Conservation (phyloP, 345 rosid species). For the Citrus glauca region DNA sequence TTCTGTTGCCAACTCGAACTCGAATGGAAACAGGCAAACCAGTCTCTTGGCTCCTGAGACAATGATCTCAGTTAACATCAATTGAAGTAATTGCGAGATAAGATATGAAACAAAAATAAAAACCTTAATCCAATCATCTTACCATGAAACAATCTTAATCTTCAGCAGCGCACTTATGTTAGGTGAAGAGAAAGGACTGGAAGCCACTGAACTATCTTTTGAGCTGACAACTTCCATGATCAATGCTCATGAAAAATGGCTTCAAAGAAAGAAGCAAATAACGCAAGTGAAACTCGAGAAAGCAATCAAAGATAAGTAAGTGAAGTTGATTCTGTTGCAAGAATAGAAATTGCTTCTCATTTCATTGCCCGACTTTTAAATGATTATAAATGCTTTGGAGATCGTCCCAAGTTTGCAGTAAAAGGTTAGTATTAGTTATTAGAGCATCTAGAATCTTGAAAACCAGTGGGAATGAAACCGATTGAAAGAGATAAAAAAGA, state of each 20-base stretch:
- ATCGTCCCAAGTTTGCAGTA: constrained; percentile 25
- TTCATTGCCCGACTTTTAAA: neutral
- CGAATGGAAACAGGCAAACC: constrained; percentile 51
- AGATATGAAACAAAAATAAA: neutral
- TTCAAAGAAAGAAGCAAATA: neutral
- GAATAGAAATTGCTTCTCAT: constrained; percentile 9
- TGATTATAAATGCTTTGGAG: constrained; percentile 27
- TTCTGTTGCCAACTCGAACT: constrained; percentile 42
- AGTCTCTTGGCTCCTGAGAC: constrained; percentile 58
- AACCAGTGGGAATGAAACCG: constrained; percentile 18
- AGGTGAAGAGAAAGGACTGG: constrained; percentile 61
- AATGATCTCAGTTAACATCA: constrained; percentile 1
- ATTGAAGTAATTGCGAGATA: neutral
- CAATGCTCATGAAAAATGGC: constrained; percentile 9
- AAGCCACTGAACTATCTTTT: constrained; percentile 44
- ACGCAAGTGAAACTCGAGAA: neutral
- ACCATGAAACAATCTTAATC: constrained; percentile 58
- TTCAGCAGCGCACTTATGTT: constrained; percentile 44
- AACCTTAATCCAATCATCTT: neutral
- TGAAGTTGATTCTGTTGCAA: constrained; percentile 8
- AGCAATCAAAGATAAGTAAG: neutral
- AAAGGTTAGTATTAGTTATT: neutral
- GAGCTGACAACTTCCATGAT: constrained; percentile 48
- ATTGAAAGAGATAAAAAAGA: neutral
- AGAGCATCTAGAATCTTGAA: constrained; percentile 25